Evolutionary conservation across 1,284 basidiomycete genomes (phyloP).

Genomic region (Wolfiporia cocos): DNA sequence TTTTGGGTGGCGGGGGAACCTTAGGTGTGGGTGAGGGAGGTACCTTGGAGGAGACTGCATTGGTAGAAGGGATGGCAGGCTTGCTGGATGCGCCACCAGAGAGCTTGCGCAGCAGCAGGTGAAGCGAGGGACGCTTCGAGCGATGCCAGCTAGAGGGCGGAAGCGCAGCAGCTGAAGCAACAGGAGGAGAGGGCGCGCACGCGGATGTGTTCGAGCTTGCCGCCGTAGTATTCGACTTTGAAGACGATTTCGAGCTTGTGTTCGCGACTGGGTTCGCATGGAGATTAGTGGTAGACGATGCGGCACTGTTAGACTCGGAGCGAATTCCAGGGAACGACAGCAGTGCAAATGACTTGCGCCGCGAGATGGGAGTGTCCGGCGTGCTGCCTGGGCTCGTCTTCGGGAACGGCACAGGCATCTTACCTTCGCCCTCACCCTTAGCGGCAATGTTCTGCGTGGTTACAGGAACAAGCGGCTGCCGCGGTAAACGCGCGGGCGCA

Average conservation of each 20-base stretch:
- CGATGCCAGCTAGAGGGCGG: conserved; percentile 22
- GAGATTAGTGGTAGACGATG: too few species aligned
- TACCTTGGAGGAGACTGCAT: neutral
- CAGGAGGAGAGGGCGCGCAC: neutral
- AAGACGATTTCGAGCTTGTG: neutral
- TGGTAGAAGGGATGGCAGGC: neutral
- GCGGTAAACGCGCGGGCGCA: neutral
- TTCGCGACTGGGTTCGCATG: too few species aligned
- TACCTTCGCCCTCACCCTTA: conserved; percentile 14
- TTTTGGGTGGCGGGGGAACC: too few species aligned
- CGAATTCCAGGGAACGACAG: conserved; percentile 28
- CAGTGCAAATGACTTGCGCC: conserved; percentile 33
- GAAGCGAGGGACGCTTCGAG: conserved; percentile 29
- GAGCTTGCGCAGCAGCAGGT: conserved; percentile 30
- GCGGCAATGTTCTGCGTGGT: neutral
- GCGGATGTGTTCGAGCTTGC: too few species aligned
- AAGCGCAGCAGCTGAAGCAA: neutral
- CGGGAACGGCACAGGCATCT: conserved; percentile 31
- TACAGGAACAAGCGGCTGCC: neutral
- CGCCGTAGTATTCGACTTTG: conserved; percentile 6
- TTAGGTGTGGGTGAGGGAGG: too few species aligned
- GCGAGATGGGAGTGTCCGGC: conserved; percentile 25
- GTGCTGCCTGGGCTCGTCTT: conserved; percentile 26
- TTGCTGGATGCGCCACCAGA: conserved; percentile 27
- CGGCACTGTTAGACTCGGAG: too few species aligned